These are phyloP conservation scores for Flagelloscypha sp. DNA, from an alignment of 768 basidiomycete species.

Conservation along the genomic window DNA sequence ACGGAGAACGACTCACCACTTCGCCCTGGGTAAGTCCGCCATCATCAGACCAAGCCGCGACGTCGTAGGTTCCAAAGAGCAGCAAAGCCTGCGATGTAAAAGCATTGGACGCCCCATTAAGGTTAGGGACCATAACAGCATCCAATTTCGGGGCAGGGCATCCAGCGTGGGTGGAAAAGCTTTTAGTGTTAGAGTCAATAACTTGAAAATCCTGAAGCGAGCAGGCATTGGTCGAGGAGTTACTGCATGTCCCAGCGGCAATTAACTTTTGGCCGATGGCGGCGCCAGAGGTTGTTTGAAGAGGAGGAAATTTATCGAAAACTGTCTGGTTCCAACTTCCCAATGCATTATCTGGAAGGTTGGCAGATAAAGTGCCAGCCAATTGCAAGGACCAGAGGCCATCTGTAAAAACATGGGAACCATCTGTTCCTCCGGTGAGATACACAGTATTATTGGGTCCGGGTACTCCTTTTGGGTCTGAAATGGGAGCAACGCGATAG, in stretches of 20 bases:
- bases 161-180: constrained; percentile 26
- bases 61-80: constrained; percentile 59
- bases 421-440: constrained; percentile 63
- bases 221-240: constrained; percentile 36
- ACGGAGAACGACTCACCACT: constrained; percentile 41
- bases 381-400: constrained; percentile 66
- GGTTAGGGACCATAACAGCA: constrained; percentile 53
- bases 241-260: constrained; percentile 54
- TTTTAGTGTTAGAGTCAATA: constrained; percentile 33
- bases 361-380: constrained; percentile 65
- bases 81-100: constrained; percentile 63
- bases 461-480: constrained; percentile 31
- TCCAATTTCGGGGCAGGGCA: constrained; percentile 65
- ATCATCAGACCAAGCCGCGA: constrained; percentile 58
- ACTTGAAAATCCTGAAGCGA: constrained; percentile 54
- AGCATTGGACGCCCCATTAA: constrained; percentile 43
- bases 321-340: constrained; percentile 55
- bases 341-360: constrained; percentile 39
- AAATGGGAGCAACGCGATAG: constrained; percentile 32
- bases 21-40: constrained; percentile 58
- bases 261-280: constrained; percentile 47
- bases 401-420: constrained; percentile 39
- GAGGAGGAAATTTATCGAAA: constrained; percentile 29
- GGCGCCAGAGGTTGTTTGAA: constrained; percentile 47
- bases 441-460: constrained; percentile 68